These are phyloP conservation scores for Polyporus arcularius DNA, from an alignment of 768 basidiomycete genomes.

Conservation along the genomic window DNA sequence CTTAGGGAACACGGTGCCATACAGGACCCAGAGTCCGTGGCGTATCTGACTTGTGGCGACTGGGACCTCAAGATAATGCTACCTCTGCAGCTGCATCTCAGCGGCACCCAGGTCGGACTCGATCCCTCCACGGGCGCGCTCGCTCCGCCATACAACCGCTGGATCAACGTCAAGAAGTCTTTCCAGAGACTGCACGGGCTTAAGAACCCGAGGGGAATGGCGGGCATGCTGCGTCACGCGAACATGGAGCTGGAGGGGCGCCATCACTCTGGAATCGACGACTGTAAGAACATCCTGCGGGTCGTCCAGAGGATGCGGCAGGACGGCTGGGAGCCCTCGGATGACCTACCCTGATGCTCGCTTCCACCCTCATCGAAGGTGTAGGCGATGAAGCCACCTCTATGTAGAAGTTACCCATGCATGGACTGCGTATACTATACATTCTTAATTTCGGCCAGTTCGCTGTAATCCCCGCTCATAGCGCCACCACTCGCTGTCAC, in stretches of 20 bases:
- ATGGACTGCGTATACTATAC: neutral
- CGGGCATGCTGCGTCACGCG: slow-evolving; percentile 26
- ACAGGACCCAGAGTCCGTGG: slow-evolving; percentile 15
- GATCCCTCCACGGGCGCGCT: slow-evolving; percentile 15
- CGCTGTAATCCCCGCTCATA: neutral
- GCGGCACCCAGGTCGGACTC: slow-evolving; percentile 16
- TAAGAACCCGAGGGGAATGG: slow-evolving; percentile 25
- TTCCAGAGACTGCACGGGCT: slow-evolving; percentile 21
- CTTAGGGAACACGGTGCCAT: slow-evolving; percentile 17
- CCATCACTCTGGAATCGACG: slow-evolving; percentile 35
- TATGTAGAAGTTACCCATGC: neutral
- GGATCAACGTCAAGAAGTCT: slow-evolving; percentile 32
- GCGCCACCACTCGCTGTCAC: neutral
- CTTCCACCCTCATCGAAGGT: neutral
- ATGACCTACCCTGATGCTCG: slow-evolving; percentile 1
- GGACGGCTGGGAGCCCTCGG: slow-evolving; percentile 29
- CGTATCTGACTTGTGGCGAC: slow-evolving; percentile 32
- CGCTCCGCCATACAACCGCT: slow-evolving; percentile 24
- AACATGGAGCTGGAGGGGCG: slow-evolving; percentile 28
- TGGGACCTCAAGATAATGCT: slow-evolving; percentile 35
- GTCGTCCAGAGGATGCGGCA: slow-evolving; percentile 26
- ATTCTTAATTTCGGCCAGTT: neutral
- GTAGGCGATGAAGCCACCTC: no score
- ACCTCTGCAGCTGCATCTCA: slow-evolving; percentile 27
- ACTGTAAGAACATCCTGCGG: slow-evolving; percentile 33